phyloP scores from a whole-genome alignment of 495 filamentous ascomycete genomes.

The Penicillium argentinense region DNA sequence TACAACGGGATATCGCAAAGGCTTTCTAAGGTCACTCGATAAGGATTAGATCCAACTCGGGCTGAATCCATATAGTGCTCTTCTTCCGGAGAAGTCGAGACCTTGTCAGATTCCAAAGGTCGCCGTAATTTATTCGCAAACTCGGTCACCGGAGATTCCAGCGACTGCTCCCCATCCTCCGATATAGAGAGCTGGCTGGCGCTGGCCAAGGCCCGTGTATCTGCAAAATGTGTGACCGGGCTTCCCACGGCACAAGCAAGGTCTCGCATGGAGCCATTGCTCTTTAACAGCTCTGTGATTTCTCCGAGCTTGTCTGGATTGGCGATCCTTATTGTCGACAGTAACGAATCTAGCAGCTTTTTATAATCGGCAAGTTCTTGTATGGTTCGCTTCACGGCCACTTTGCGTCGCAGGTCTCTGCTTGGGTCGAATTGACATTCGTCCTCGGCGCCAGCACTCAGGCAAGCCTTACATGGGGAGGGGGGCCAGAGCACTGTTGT shows the following conservation, averaged over 20 bases:
- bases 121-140: background rate
- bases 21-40: conserved; percentile 35
- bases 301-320: conserved; percentile 22
- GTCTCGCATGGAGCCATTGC: conserved; percentile 20
- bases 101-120: conserved; percentile 11
- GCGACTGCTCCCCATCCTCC: conserved; percentile 8
- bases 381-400: conserved; percentile 38
- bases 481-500: conserved; percentile 42
- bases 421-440: conserved; percentile 43
- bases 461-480: conserved; percentile 42
- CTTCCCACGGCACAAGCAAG: conserved; percentile 25
- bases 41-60: conserved; percentile 11
- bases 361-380: conserved; percentile 37
- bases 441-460: conserved; percentile 17
- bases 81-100: conserved; percentile 8
- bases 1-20: conserved; percentile 39
- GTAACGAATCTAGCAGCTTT: conserved; percentile 29
- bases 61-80: conserved; percentile 14
- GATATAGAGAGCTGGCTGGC: conserved; percentile 8
- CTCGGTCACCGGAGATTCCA: background rate
- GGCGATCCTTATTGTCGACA: conserved; percentile 28
- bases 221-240: conserved; percentile 16
- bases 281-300: conserved; percentile 29
- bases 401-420: conserved; percentile 41
- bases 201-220: conserved; percentile 10